Conservation (phyloP, 106 monocot species). For the Amphibolis antarctica region DNA sequence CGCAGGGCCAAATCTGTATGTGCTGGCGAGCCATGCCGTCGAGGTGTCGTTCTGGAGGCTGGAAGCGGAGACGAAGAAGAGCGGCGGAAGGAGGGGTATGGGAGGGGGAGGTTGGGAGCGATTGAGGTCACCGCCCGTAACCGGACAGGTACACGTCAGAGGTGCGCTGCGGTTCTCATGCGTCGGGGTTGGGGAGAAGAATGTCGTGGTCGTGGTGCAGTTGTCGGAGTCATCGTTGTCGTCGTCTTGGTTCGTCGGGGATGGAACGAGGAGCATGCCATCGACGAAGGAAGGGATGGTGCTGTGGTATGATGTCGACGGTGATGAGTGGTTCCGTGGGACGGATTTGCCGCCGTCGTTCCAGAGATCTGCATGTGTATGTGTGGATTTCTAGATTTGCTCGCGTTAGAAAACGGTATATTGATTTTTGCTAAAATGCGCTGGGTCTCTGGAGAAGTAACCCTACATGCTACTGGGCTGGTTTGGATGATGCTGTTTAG, state of each 20-base stretch:
- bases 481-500: too few species aligned
- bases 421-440: background rate
- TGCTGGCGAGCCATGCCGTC: constrained; percentile 81
- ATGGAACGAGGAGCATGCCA: background rate
- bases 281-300: background rate
- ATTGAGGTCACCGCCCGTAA: constrained; percentile 42
- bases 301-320: constrained; percentile 1
- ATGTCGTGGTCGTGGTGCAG: constrained; percentile 28
- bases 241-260: background rate
- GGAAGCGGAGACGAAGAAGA: constrained; percentile 15
- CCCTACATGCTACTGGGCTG: background rate
- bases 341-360: constrained; percentile 7
- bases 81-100: constrained; percentile 5
- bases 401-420: background rate
- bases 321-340: constrained; percentile 6
- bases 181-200: constrained; percentile 34
- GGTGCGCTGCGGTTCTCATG: constrained; percentile 50
- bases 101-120: constrained; percentile 32
- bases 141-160: constrained; percentile 18
- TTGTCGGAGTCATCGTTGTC: background rate
- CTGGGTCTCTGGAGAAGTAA: background rate
- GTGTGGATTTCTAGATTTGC: constrained; percentile 7
- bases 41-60: constrained; percentile 83
- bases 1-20: constrained; percentile 43
- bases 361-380: constrained; percentile 6